These are phyloP conservation scores for Trametes punicea DNA, from an alignment of 768 basidiomycete species.

Conservation along the genomic window DNA sequence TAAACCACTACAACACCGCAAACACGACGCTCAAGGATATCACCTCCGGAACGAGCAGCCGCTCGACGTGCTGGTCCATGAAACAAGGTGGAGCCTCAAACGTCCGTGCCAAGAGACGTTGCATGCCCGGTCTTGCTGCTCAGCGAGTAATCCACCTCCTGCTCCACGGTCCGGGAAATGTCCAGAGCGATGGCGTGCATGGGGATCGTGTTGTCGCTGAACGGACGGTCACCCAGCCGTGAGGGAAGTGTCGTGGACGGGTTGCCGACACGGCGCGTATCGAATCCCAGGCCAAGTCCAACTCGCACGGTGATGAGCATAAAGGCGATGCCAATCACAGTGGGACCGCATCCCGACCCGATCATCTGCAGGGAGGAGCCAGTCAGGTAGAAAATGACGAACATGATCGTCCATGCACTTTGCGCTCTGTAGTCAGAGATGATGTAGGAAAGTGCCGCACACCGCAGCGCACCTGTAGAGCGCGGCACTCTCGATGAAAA, in stretches of 20 bases:
- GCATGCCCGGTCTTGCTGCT: too few species aligned
- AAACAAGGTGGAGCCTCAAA: too few species aligned
- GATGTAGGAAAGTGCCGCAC: neutral
- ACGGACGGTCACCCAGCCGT: too few species aligned
- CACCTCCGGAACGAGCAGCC: too few species aligned
- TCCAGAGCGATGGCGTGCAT: constrained; percentile 5
- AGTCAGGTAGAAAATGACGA: constrained; percentile 7
- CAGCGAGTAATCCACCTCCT: constrained; percentile 14
- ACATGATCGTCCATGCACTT: constrained; percentile 16
- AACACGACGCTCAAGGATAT: too few species aligned
- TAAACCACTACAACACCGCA: too few species aligned
- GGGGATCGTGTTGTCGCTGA: too few species aligned
- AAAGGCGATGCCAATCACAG: constrained; percentile 17
- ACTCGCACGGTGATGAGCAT: constrained; percentile 20
- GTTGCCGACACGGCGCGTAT: neutral
- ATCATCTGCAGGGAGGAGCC: constrained; percentile 7
- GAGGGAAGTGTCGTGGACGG: constrained; percentile 1
- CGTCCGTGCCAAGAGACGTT: too few species aligned
- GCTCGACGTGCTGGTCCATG: too few species aligned
- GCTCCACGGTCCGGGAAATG: constrained; percentile 13
- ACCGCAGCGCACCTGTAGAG: constrained; percentile 8
- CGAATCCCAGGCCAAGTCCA: constrained; percentile 4
- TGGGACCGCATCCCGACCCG: constrained; percentile 14
- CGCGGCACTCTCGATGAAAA: constrained; percentile 16
- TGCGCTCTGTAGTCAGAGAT: neutral